Evolutionary conservation across 257 asterid species (phyloP).

Genomic region (Leonotis leonurus): DNA sequence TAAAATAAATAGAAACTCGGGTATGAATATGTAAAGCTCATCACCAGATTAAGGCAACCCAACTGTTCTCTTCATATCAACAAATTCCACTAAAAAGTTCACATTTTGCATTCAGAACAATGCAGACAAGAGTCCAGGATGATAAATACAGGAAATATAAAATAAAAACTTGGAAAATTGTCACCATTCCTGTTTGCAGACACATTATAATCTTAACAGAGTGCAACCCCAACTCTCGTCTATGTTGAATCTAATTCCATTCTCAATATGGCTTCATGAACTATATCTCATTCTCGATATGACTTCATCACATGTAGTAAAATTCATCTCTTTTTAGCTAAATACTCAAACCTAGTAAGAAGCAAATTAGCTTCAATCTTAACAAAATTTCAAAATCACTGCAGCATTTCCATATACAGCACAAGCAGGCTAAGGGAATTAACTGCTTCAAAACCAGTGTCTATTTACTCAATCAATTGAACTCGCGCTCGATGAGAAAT

Average conservation of each 20-base stretch:
- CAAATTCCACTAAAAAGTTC: too few relatives aligned
- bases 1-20: too few relatives aligned
- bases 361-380: neutral
- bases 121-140: too few relatives aligned
- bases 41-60: neutral
- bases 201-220: too few relatives aligned
- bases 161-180: too few relatives aligned
- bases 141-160: too few relatives aligned
- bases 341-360: neutral
- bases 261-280: too few relatives aligned
- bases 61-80: neutral
- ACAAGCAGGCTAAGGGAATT: neutral
- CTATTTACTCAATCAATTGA: too few relatives aligned
- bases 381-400: neutral
- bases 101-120: too few relatives aligned
- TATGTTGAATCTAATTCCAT: neutral
- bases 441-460: neutral
- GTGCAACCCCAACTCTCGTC: neutral
- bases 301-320: neutral
- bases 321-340: neutral
- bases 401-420: conserved; percentile 3
- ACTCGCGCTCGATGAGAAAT: neutral
- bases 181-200: too few relatives aligned
- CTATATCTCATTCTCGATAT: neutral
- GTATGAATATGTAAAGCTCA: neutral